phyloP scores from a whole-genome alignment of 352 stramenopile species.

The Phytophthora hybrid region DNA sequence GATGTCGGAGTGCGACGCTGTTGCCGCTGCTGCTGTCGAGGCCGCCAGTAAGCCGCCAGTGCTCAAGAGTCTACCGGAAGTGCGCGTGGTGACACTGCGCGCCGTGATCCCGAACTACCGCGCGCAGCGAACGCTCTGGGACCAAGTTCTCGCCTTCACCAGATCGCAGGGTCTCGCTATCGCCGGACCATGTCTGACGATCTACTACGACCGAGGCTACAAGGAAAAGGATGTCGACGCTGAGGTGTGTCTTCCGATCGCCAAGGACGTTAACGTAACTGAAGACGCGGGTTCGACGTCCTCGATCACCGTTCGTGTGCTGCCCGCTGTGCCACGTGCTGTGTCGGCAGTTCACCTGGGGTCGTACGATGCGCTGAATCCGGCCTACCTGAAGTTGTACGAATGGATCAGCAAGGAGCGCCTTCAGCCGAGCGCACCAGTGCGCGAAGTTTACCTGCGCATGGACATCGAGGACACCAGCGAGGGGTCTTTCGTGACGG shows the following conservation, averaged over 20 bases:
- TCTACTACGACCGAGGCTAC: conserved; percentile 54
- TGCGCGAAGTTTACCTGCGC: conserved; percentile 49
- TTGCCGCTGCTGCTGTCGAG: conserved; percentile 21
- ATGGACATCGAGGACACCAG: conserved; percentile 35
- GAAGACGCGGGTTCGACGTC: conserved; percentile 13
- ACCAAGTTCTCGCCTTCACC: conserved; percentile 38
- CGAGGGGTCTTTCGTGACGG: conserved; percentile 41
- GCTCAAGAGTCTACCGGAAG: conserved; percentile 42
- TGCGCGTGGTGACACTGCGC: conserved; percentile 54
- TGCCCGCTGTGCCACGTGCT: conserved; percentile 26
- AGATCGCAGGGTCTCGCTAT: conserved; percentile 25
- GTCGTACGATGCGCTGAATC: conserved; percentile 39
- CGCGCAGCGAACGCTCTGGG: conserved; percentile 52
- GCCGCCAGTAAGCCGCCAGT: conserved; percentile 22
- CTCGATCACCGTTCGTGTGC: conserved; percentile 29
- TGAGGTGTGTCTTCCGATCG: conserved; percentile 55
- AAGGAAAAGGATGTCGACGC: conserved; percentile 55
- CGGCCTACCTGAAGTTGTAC: conserved; percentile 40
- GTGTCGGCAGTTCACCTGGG: conserved; percentile 41
- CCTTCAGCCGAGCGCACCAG: conserved; percentile 32
- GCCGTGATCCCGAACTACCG: conserved; percentile 56
- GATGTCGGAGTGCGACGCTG: conserved; percentile 32
- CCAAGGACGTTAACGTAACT: conserved; percentile 22
- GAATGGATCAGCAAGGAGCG: conserved; percentile 41
- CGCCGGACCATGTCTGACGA: conserved; percentile 39